Evolutionary conservation across 331 rosid species (phyloP).

Genomic region (Quercus lobata): DNA sequence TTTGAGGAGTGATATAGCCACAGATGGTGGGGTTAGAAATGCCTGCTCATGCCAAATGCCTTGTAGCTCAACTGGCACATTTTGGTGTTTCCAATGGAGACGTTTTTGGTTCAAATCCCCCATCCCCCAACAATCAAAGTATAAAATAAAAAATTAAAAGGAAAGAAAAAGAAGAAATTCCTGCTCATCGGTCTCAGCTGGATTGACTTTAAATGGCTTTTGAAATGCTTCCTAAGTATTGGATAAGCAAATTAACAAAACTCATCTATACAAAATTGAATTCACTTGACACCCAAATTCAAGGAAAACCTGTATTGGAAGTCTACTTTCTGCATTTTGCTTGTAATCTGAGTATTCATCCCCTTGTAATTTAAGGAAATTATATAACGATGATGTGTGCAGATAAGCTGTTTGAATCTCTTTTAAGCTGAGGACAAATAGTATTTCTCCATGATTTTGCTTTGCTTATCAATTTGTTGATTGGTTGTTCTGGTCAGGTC

Average conservation of each 20-base stretch:
- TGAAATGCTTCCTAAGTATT: background rate
- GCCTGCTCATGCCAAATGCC: background rate
- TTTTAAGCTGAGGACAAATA: background rate
- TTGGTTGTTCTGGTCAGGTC: constrained; percentile 54
- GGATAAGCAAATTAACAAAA: background rate
- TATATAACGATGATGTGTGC: background rate
- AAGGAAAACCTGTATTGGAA: background rate
- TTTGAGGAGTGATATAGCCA: background rate
- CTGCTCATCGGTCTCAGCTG: background rate
- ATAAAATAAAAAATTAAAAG: too few relatives aligned
- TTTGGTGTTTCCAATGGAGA: too few relatives aligned
- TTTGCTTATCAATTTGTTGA: background rate
- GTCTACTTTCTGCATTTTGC: background rate
- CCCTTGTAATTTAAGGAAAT: background rate
- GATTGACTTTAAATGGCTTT: background rate
- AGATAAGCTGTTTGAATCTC: background rate
- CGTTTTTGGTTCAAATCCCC: too few relatives aligned
- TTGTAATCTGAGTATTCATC: background rate
- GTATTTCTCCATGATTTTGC: background rate
- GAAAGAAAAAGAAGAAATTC: too few relatives aligned
- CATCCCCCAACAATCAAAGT: too few relatives aligned
- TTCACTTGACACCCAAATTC: background rate
- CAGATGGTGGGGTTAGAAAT: background rate
- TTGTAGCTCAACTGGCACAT: too few relatives aligned
- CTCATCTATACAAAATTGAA: background rate